Evolutionary conservation across 164 flowering plant genomes (phyloP), one percentile per base, ranked within the genome.

Genomic region (Stephania cephalantha): DNA sequence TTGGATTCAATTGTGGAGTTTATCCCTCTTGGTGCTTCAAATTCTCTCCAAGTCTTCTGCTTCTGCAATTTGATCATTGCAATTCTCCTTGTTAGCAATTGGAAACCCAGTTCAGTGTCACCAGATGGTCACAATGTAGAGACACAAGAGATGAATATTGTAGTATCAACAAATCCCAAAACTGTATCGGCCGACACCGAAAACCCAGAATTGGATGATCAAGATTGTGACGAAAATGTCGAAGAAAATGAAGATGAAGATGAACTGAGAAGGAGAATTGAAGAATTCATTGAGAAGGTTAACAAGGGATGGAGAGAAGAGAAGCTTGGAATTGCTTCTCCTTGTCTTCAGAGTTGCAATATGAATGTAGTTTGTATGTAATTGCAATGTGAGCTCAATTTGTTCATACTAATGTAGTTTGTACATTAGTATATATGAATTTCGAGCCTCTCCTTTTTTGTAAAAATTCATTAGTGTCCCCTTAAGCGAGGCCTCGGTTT

Each of bases 241-340:
- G 42, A 35, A 35, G 42, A 35, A 35, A 35, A 35, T 35, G 42
- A 35, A 35, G 25, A 84, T 3, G 83, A 86, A 1, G 94, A 86
- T 78, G 90, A 86, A 48, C 76, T 88, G 65, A 82, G 85, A 73
- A 85, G 72, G 78, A 85, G 87, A 79, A 83, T 81, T 5, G 91
- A 89, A 77, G 91, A 86, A 20, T 89, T 90, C 74, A 88, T 90
- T 53, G 81, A 82, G 13, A 87, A 86, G 70, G 76, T 85, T n/a
- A 86, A 88, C 70, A 79, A 77, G 77, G 85, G 76, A 70, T 88
- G 90, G 91, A 85, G 76, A 72, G 85, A 73, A 25, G 91, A 89
- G 75, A 78, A 77, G 72, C 65, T 76, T 11, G 55, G 68, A 7
- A 61, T 15, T 9, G 18, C 63, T 18, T 29, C 46, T 18, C 20